Percentiles rank a stretch among this genome's conserved stretches.
These are phyloP conservation scores for Tolypocladium capitatum DNA, from an alignment of 2,329 filamentous ascomycete species.

Conservation along the genomic window DNA sequence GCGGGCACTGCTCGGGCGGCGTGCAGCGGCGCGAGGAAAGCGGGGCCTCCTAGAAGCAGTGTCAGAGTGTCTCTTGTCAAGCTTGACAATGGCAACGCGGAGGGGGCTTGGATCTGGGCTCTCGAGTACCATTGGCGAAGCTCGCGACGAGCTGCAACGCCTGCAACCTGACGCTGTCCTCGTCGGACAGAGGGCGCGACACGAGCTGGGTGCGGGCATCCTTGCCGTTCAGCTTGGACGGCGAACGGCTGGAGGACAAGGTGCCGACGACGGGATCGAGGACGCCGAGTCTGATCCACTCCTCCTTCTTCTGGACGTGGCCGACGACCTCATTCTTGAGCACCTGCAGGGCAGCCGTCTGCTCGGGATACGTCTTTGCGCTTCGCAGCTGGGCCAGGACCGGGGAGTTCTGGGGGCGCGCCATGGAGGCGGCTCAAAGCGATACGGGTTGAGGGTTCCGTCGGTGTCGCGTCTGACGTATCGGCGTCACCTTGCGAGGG, in stretches of 20 bases:
- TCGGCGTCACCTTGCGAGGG: slow-evolving; percentile 5
- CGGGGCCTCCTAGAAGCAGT: slow-evolving; percentile 53
- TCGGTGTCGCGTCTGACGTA: slow-evolving; percentile 2
- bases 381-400: slow-evolving; percentile 44
- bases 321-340: slow-evolving; percentile 87
- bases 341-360: slow-evolving; percentile 48
- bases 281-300: slow-evolving; percentile 58
- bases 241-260: slow-evolving; percentile 23
- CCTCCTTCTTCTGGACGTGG: slow-evolving; percentile 74
- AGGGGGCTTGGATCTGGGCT: neutral
- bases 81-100: neutral
- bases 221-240: slow-evolving; percentile 24
- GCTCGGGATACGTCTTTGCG: slow-evolving; percentile 37
- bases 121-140: slow-evolving; percentile 63
- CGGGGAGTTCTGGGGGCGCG: slow-evolving; percentile 35
- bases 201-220: slow-evolving; percentile 20
- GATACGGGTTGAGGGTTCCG: slow-evolving; percentile 1
- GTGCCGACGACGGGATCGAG: slow-evolving; percentile 43
- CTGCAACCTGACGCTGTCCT: slow-evolving; percentile 59
- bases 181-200: slow-evolving; percentile 34
- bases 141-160: slow-evolving; percentile 76
- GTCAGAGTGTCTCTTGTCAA: slow-evolving; percentile 16
- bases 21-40: slow-evolving; percentile 64
- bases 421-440: slow-evolving; percentile 28
- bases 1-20: slow-evolving; percentile 53